These are phyloP conservation scores for Mycena floridula DNA, from an alignment of 768 basidiomycete genomes.

Conservation along the genomic window DNA sequence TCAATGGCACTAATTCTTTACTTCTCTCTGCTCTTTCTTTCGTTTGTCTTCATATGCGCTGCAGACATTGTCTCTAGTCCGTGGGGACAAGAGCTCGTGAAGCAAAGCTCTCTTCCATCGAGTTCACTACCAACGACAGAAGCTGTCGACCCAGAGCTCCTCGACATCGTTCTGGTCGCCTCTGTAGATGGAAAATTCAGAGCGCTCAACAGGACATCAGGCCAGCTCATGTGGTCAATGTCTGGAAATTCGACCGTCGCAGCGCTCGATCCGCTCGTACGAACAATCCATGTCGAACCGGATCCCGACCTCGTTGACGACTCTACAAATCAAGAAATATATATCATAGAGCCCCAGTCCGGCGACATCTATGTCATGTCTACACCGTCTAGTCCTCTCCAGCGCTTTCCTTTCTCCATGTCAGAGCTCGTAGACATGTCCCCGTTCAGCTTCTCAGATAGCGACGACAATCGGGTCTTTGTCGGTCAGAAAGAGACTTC, in stretches of 20 bases:
- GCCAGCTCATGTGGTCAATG: constrained; percentile 86
- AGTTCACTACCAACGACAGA: neutral
- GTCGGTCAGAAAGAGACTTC: constrained; percentile 91
- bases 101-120: neutral
- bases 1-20: neutral
- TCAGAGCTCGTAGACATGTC: constrained; percentile 89
- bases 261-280: constrained; percentile 67
- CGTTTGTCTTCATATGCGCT: neutral
- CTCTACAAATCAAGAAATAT: constrained; percentile 60
- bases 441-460: constrained; percentile 65
- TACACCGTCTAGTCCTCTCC: constrained; percentile 60
- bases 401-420: constrained; percentile 89
- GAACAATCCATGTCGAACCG: constrained; percentile 55
- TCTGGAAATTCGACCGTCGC: constrained; percentile 51
- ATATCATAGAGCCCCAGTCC: constrained; percentile 92
- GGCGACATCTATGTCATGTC: constrained; percentile 89
- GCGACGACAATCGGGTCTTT: constrained; percentile 67
- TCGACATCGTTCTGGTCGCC: constrained; percentile 84
- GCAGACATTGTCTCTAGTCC: neutral
- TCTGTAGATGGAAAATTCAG: constrained; percentile 95
- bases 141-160: constrained; percentile 47
- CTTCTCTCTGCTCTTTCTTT: neutral
- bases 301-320: constrained; percentile 56
- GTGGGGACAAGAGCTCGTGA: constrained; percentile 14
- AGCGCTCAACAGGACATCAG: constrained; percentile 84